Evolutionary conservation across 2,329 filamentous ascomycete genomes (phyloP), one percentile per base, ranked within the genome.

Genomic region (Emergomyces orientalis): DNA sequence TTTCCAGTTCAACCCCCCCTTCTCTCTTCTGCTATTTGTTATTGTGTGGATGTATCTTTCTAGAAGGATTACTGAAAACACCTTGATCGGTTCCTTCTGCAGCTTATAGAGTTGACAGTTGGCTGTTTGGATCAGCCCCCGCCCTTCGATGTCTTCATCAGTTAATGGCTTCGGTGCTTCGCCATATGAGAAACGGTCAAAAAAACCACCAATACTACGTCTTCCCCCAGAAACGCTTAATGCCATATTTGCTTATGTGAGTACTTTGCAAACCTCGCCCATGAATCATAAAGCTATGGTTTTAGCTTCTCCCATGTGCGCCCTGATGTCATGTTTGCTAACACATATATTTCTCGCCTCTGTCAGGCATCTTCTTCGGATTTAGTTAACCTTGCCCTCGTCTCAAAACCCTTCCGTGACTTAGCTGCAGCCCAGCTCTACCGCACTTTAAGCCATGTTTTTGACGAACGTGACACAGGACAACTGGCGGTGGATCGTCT

Each of bases 341-440:
- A 34, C 30, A 32, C 25, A 22, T 30, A 8, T 34, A 30, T 41
- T 32, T 47, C 27, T 60, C 41, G 5, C 9, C 27, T 9, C 39
- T 32, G 22, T 45, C 62, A 70, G 69, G 60, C 65, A 52, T 58
- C 61, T 9, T 60, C 59, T 47, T 49, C 43, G 11, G 67, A 70
- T 51, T 57, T 67, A 13, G 61, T 62, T 37, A 82, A 79, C 65
- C 77, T 87, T 59, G 80, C 83, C 17, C 79, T 86, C 41, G 84
- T 86, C 63, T 86, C 81, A 54, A 81, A 74, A 63, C 79, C 81
- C 63, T 84, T 86, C 68, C 81, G 81, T 66, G 79, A 84, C 45
- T 75, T 87, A 34, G 84, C 84, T 56, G 81, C 84, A 55, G 75
- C 81, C 49, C 77, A 83, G 64, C 75, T 88, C 19, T 88, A 87